Evolutionary conservation across 495 filamentous ascomycete genomes (phyloP).

Genomic region (Neurospora tetraspora): DNA sequence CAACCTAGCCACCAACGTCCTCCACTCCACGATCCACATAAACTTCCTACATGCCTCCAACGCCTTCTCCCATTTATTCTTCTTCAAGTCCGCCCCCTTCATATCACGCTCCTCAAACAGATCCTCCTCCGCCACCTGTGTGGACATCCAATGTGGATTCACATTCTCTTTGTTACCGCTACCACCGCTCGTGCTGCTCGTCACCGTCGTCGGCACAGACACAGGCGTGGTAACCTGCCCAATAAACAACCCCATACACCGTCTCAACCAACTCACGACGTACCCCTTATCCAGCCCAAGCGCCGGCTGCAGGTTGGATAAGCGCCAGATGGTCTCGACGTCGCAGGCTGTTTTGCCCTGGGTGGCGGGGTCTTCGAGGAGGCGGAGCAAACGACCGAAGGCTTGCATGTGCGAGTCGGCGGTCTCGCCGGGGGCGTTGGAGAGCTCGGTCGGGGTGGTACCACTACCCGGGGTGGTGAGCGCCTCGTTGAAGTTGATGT

Average conservation of each 20-base stretch:
- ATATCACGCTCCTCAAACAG: neutral
- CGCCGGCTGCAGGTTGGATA: neutral
- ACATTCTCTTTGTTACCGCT: neutral
- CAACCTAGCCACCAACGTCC: neutral
- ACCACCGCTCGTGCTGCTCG: neutral
- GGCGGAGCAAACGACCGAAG: neutral
- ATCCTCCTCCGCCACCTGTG: neutral
- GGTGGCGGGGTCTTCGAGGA: neutral
- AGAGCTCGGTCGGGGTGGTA: neutral
- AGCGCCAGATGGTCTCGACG: constrained; percentile 2
- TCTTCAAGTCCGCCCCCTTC: neutral
- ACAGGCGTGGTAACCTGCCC: neutral
- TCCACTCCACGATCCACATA: constrained; percentile 1
- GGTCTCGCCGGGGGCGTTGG: neutral
- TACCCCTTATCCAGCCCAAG: neutral
- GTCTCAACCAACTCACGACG: neutral
- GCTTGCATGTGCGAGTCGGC: neutral
- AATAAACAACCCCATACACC: neutral
- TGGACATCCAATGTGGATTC: neutral
- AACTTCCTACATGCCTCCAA: neutral
- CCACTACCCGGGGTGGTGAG: neutral
- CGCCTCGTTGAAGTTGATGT: neutral
- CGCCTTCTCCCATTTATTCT: constrained; percentile 2
- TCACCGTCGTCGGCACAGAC: neutral
- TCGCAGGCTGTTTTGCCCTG: neutral